A percentile compares a stretch with the other conserved stretches of the same genome.
These are phyloP conservation scores for Colletotrichum ledebouriae DNA, from an alignment of 2,329 filamentous ascomycete genomes.

Conservation along the genomic window DNA sequence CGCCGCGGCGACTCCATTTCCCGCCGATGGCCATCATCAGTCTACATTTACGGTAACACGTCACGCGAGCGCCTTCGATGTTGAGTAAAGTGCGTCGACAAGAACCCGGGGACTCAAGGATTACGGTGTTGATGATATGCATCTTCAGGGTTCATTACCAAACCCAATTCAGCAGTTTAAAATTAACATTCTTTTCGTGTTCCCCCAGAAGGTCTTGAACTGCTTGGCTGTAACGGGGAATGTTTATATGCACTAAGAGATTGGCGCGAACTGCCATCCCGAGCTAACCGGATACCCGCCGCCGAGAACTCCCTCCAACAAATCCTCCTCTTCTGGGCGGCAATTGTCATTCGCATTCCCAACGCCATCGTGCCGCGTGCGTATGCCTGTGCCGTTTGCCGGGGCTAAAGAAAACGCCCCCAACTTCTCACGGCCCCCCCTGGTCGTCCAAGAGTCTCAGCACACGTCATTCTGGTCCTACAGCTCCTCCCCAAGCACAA, in stretches of 20 bases:
- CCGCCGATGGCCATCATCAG: conserved; percentile 7
- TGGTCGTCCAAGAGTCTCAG: conserved; percentile 21
- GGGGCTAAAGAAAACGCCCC: conserved; percentile 16
- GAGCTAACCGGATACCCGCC: conserved; percentile 40
- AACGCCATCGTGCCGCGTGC: conserved; percentile 10
- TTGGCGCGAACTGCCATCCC: conserved; percentile 14
- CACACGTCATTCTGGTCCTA: conserved; percentile 33
- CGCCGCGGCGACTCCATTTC: conserved; percentile 17
- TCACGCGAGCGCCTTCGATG: conserved; percentile 29
- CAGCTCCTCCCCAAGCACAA: not conserved
- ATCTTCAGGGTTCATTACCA: conserved; percentile 8
- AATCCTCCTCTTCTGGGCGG: not conserved
- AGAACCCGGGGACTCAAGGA: not conserved
- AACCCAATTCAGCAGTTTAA: conserved; percentile 2
- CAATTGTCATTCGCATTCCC: not conserved
- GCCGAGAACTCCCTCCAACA: conserved; percentile 21
- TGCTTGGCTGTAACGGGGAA: conserved; percentile 34
- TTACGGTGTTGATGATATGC: not conserved
- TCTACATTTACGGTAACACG: conserved; percentile 14
- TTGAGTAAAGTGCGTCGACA: not conserved
- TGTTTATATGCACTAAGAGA: conserved; percentile 11
- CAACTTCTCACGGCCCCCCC: not conserved
- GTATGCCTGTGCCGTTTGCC: conserved; percentile 22
- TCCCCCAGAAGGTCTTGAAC: conserved; percentile 4
- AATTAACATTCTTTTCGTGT: not conserved